Evolutionary conservation across 768 basidiomycete genomes (phyloP).

Genomic region (Agrocybe pediades): DNA sequence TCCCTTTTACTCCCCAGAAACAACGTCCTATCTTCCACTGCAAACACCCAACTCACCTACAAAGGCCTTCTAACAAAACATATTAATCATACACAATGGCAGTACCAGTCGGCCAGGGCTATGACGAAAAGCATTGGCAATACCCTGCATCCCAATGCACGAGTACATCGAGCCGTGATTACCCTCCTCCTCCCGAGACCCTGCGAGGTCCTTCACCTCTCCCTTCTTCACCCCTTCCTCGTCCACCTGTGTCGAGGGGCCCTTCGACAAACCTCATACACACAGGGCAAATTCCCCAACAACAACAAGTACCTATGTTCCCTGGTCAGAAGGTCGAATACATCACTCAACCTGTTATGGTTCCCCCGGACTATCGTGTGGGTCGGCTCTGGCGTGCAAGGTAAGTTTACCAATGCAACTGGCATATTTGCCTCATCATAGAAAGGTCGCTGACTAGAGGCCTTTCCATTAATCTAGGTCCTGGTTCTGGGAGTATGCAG

Average conservation of each 20-base stretch:
- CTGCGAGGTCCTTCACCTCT: too few species aligned
- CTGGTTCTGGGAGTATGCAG: constrained; percentile 22
- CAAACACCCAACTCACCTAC: background rate
- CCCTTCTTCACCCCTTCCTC: background rate
- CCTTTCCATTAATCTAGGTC: background rate
- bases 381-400: constrained; percentile 3
- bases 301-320: background rate
- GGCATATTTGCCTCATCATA: background rate
- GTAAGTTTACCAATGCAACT: too few species aligned
- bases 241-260: background rate
- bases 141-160: background rate
- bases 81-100: background rate
- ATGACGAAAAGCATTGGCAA: background rate
- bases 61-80: background rate
- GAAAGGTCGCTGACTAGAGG: background rate
- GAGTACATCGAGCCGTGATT: background rate
- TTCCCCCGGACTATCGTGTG: background rate
- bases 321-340: background rate
- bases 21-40: background rate
- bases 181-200: background rate
- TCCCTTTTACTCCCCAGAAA: too few species aligned
- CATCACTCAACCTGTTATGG: background rate
- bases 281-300: background rate
- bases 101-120: background rate
- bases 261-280: background rate